Evolutionary conservation across 768 basidiomycete genomes (phyloP), one percentile per base, ranked within the genome.

Genomic region (Mycena pura): DNA sequence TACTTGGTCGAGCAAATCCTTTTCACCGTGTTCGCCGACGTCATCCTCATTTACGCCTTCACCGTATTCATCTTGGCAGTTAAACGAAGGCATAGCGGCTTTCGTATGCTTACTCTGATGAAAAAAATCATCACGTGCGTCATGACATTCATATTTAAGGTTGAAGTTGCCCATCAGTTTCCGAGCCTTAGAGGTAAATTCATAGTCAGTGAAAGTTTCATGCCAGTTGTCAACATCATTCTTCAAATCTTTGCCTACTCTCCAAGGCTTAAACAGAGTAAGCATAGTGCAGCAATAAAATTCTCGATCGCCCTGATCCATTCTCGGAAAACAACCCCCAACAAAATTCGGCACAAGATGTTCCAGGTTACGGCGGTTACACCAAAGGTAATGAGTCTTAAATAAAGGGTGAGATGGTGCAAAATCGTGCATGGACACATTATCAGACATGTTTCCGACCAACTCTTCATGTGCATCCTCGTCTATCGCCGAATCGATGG

Each of bases 141-240:
- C 73, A 13, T 61, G 24, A 46, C 74, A 76, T 43, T 73, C 72
- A 57, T 74, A 73, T 14, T 52, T 15, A 11, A 76, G 7, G 39
- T 72, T 67, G 39, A 74, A 64, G 34, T 73, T 69, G 4, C 51
- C 25, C 70, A 75, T 72, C 9, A 73, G 29, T 19, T 60, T 2
- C 13, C 5, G 9, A 13, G 55, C 69, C 47, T 36, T 41, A 9
- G 3, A n/a, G 6, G 9, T 62, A 47, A 50, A 73, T 65, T 10
- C 57, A 25, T 43, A 64, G 36, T 7, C 14, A 14, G 25, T 19
- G 50, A 68, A 71, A 6, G 65, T 53, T 21, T 64, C 63, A 43
- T 66, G 49, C 67, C 73, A 69, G 15, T 58, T 40, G 15, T 60
- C 29, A 31, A 29, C 29, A 17, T 59, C 40, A 28, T 3, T 22